These are phyloP conservation scores for Seminavis robusta DNA, from an alignment of 108 stramenopile species.

Conservation along the genomic window DNA sequence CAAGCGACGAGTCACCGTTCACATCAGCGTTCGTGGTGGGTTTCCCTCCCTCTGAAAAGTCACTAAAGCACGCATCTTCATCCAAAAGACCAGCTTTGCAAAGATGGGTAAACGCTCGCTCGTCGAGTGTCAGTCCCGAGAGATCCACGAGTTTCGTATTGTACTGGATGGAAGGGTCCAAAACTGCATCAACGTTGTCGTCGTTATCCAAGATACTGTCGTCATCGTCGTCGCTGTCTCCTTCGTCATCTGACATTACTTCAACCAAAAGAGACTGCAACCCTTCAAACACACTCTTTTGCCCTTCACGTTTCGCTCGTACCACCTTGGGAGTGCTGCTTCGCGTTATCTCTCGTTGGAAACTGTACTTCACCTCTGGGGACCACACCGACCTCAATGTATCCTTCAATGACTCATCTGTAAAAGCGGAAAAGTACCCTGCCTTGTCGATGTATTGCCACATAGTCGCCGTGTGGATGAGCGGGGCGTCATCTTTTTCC, in stretches of 20 bases:
- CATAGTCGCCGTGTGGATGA: conserved; percentile 9
- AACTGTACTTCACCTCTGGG: neutral
- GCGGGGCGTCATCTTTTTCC: neutral
- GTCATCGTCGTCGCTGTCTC: neutral
- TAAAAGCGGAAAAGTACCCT: neutral
- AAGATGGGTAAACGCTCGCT: neutral
- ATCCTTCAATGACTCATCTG: neutral
- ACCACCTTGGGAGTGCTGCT: neutral
- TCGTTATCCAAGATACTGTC: neutral
- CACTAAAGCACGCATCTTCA: neutral
- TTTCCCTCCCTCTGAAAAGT: too few species aligned
- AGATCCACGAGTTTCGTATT: neutral
- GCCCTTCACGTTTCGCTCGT: too few species aligned
- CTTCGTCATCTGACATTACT: neutral
- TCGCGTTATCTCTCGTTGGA: neutral
- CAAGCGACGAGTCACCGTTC: too few species aligned
- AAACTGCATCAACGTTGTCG: neutral
- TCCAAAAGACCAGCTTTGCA: neutral
- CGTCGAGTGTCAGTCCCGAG: neutral
- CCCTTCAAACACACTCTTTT: neutral
- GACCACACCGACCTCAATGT: neutral
- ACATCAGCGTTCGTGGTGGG: too few species aligned
- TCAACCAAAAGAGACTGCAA: conserved; percentile 2
- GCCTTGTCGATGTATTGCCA: conserved; percentile 14
- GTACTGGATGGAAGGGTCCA: neutral